These are phyloP conservation scores for Chloroidium sp. DNA, from an alignment of 163 green algal species.

Conservation along the genomic window DNA sequence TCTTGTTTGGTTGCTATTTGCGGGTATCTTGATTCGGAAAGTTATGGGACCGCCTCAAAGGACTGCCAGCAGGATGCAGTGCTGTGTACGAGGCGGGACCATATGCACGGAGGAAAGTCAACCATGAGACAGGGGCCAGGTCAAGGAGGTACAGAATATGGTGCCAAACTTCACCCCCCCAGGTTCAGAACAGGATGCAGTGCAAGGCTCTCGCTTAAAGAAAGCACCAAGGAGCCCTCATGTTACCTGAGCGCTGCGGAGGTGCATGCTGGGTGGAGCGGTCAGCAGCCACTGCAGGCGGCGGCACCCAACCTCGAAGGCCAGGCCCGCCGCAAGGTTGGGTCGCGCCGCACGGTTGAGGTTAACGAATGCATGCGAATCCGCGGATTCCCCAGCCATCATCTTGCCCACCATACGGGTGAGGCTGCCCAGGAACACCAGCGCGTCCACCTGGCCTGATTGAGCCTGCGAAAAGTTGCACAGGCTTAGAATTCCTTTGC, in stretches of 20 bases:
- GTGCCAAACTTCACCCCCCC: too few relatives aligned
- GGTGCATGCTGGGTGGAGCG: neutral
- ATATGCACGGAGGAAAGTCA: neutral
- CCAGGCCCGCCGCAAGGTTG: neutral
- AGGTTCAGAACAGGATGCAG: too few relatives aligned
- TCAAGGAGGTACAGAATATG: too few relatives aligned
- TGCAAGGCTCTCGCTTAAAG: too few relatives aligned
- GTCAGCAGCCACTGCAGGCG: neutral
- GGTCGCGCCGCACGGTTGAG: neutral
- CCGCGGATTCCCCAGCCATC: neutral
- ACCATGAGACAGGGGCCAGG: too few relatives aligned
- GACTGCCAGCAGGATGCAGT: too few relatives aligned
- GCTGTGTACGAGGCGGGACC: neutral
- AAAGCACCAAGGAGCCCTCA: neutral
- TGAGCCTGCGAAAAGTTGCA: slow-evolving; percentile 1
- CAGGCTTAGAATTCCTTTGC: neutral
- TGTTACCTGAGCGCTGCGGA: neutral
- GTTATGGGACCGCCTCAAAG: too few relatives aligned
- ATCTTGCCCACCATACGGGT: neutral
- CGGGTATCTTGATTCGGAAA: too few relatives aligned
- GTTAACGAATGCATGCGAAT: neutral
- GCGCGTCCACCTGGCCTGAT: neutral
- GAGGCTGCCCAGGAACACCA: neutral
- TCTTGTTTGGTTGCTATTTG: too few relatives aligned
- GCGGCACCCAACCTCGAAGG: slow-evolving; percentile 1